A percentile compares a stretch with the other conserved stretches of the same genome.
These are phyloP conservation scores for Candida methanosorbosa DNA, from an alignment of 805 yeast species.

Conservation along the genomic window DNA sequence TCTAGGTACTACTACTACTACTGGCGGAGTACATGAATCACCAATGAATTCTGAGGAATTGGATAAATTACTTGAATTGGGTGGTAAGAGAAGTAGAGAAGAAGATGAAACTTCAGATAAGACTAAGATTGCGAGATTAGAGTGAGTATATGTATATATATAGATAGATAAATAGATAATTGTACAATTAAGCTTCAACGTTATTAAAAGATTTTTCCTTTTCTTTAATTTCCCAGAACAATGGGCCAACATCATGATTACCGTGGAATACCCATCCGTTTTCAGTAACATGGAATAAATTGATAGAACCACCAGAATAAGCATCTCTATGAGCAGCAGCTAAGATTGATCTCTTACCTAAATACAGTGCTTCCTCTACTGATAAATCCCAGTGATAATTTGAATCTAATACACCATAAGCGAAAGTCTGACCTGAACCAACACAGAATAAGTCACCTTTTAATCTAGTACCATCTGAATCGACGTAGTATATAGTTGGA, in stretches of 20 bases:
- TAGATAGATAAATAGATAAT: not conserved
- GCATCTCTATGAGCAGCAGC: constrained; percentile 99
- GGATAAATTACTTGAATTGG: constrained; percentile 12
- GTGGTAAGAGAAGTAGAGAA: constrained; percentile 4
- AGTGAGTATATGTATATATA: not conserved
- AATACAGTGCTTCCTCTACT: constrained; percentile 86
- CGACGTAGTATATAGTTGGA: constrained; percentile 92
- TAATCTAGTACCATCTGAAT: constrained; percentile 92
- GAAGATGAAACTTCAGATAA: not conserved
- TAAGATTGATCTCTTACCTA: constrained; percentile 91
- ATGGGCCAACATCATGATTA: constrained; percentile 82
- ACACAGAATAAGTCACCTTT: constrained; percentile 95
- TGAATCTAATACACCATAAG: constrained; percentile 94
- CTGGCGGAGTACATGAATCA: constrained; percentile 1
- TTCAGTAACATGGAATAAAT: constrained; percentile 88
- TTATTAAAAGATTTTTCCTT: constrained; percentile 85
- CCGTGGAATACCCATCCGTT: constrained; percentile 95
- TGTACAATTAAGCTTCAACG: constrained; percentile 39
- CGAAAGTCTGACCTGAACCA: constrained; percentile 98
- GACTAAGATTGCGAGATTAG: not conserved
- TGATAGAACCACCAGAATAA: constrained; percentile 93
- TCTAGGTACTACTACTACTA: not conserved
- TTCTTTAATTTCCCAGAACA: constrained; percentile 87
- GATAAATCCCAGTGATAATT: constrained; percentile 86
- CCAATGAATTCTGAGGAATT: constrained; percentile 5